Evolutionary conservation across 1,139 yeast species (phyloP), one percentile per base, ranked within the genome.

Genomic region (Saccharomyces hybrid): DNA sequence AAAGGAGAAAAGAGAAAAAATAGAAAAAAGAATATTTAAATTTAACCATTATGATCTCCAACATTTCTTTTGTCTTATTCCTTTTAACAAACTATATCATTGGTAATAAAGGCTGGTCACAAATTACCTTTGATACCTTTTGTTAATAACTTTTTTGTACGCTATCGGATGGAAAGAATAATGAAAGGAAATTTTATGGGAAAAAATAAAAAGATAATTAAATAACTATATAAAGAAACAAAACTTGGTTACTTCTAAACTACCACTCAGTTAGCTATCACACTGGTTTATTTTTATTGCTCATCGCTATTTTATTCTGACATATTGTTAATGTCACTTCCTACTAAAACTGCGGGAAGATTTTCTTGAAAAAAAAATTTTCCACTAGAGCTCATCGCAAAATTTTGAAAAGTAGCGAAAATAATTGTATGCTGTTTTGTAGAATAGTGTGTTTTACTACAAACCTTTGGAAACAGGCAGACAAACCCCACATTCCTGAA

Each of bases 401-500:
- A 38, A 7, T 34, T 34, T 38, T 38, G 44, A 16, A 38, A 38
- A 38, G n/a, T 38, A 38, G 7, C 6, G n/a, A 38, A 16, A 38
- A 9, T 9, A 9, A 16, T 16, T 16, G 24, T 9, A n/a, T 32
- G 16, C 44, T 38, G 21, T 34, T 8, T 8, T 32, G 6, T 8
- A 4, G 12, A 34, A 14, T 9, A 34, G 42, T 34, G 42, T 34
- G 6, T 9, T 34, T 34, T 0, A 34, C 42, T 14, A 8, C 0
- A 7, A 14, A 3, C 19, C 8, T 34, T 34, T 14, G 21, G 6
- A 6, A 34, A 14, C 12, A 34, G 44, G 21, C 44, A 16, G 7
- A 9, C 12, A 16, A 38, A 38, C 44, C 44, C n/a, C n/a, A 38
- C 44, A 11, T 2, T 19, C 57, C 54, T 51, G 52, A 38, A 6